Evolutionary conservation across 768 basidiomycete genomes (phyloP).

Genomic region (Calocybe cyanea): DNA sequence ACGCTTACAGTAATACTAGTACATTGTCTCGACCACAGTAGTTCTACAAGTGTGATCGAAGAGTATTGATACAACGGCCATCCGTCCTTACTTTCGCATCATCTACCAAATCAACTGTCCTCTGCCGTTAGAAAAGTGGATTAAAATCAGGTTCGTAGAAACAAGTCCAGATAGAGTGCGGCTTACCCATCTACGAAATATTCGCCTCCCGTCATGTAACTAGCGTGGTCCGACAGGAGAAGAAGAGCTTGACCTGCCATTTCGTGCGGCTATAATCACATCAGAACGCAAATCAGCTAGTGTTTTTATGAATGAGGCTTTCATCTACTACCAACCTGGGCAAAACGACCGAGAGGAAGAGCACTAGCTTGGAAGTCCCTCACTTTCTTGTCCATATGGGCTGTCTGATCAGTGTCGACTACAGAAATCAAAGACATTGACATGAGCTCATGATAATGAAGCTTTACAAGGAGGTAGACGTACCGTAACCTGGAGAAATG

Average conservation of each 20-base stretch:
- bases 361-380: constrained; percentile 44
- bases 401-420: constrained; percentile 61
- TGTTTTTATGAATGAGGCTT: not conserved
- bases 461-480: no score
- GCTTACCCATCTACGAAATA: constrained; percentile 55
- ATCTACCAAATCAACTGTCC: no score
- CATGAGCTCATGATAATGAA: no score
- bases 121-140: no score
- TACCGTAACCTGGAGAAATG: constrained; percentile 60
- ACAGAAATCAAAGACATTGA: not conserved
- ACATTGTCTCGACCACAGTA: no score
- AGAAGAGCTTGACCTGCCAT: constrained; percentile 53
- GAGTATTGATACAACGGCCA: no score
- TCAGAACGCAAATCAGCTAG: not conserved
- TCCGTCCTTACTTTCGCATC: no score
- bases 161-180: no score
- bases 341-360: constrained; percentile 55
- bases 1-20: no score
- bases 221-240: constrained; percentile 46
- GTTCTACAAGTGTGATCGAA: no score
- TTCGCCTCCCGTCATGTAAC: constrained; percentile 58
- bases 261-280: constrained; percentile 42
- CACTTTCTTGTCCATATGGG: constrained; percentile 46
- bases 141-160: no score
- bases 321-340: constrained; percentile 32